Conservation (phyloP, 768 basidiomycete genomes). For the Strobilomyces echinocephalus region DNA sequence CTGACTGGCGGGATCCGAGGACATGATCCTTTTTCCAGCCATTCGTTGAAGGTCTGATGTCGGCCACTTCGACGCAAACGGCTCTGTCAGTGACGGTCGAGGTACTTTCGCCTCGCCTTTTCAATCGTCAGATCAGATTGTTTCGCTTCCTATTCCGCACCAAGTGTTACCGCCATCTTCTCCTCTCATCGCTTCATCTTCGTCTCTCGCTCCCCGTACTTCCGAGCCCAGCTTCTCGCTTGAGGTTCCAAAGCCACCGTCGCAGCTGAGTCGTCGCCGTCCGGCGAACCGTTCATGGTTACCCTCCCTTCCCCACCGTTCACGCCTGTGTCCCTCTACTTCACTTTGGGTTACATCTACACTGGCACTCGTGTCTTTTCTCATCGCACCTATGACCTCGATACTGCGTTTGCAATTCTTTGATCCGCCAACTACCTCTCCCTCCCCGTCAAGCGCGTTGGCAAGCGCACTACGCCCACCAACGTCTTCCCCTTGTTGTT, state of each 20-base stretch:
- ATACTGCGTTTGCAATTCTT: conserved; percentile 59
- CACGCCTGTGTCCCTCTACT: conserved; percentile 90
- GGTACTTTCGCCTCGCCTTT: too few relatives aligned
- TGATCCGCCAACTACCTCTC: conserved; percentile 77
- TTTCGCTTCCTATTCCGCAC: conserved; percentile 67
- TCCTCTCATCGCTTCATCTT: conserved; percentile 87
- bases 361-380: conserved; percentile 92
- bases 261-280: conserved; percentile 19
- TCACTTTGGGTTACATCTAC: conserved; percentile 92
- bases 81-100: too few relatives aligned
- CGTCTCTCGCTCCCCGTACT: too few relatives aligned
- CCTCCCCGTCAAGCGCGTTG: conserved; percentile 56
- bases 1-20: too few relatives aligned
- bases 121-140: too few relatives aligned
- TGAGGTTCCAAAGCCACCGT: conserved; percentile 32
- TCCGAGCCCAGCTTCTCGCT: too few relatives aligned
- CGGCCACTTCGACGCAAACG: too few relatives aligned
- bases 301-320: conserved; percentile 88
- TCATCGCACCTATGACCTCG: conserved; percentile 68
- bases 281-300: conserved; percentile 51
- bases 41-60: too few relatives aligned
- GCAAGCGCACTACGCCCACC: conserved; percentile 59
- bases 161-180: conserved; percentile 78
- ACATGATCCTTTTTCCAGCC: too few relatives aligned
- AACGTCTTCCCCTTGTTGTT: conserved; percentile 69